Evolutionary conservation across 352 stramenopile species (phyloP), one percentile per base, ranked within the genome.

Genomic region (Elongisporangium undulatum): DNA sequence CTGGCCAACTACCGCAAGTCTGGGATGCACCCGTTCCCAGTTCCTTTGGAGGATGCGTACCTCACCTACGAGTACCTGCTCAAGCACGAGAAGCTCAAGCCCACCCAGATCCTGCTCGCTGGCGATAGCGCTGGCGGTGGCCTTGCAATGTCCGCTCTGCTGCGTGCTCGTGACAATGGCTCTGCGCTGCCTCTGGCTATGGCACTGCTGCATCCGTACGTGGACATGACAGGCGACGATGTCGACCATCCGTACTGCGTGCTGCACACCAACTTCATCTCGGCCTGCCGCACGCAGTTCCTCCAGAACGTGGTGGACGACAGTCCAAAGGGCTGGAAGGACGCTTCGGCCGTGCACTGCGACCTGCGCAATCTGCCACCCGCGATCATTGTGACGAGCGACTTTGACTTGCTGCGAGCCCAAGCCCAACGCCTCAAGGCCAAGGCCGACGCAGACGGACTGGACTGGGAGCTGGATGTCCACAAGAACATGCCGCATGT

Each of bases 1-100:
- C 62, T 89, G n/a, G 76, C 72, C 24, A 89, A 87, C 64, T 89
- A 87, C 65, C 79, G 76, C n/a, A 89, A 87, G 61, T 61, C 79
- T 17, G 74, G 76, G 5, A 71, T 84, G 45, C 54, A 67, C 13
- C 26, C 57, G 10, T 87, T 79, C 59, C 79, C 79, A 0, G 23
- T 61, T 0, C 76, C 75, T 34, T 59, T 77, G 20, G 66, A 89
- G 50, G 79, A 89, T 58, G 72, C 76, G 16, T 61, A 80, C 34
- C 29, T 41, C 41, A 83, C 79, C 65, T 81, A 70, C 54, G 59
- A 84, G 54, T 75, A 82, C 57, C 59, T 89, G 20, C 60, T 76
- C 1, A 12, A 53, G 0, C 26, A 61, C 10, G 41, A 77, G 29
- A 22, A 75, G 13, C 24, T 86, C 10, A 53, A 63, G 10, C 58